Evolutionary conservation across 2,329 filamentous ascomycete genomes (phyloP).

Genomic region (Fusarium fujikuroi): DNA sequence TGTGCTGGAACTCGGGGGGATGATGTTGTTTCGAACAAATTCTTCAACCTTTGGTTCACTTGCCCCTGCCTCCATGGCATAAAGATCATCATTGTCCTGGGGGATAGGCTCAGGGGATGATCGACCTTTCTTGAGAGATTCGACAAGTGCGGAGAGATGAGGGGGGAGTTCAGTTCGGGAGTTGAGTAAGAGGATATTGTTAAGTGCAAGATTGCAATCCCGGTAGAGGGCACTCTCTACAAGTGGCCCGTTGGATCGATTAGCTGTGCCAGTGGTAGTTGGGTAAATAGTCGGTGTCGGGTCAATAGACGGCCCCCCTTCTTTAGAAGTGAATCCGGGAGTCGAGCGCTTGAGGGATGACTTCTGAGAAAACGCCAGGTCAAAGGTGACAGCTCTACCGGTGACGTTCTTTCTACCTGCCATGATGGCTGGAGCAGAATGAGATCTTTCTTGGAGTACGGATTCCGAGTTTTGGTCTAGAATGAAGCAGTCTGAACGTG

Average conservation of each 20-base stretch:
- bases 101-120: neutral
- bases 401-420: neutral
- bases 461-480: neutral
- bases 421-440: slow-evolving; percentile 8
- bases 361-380: neutral
- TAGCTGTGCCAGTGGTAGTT: neutral
- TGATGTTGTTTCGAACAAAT: neutral
- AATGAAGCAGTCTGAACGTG: neutral
- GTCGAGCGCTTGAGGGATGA: neutral
- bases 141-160: neutral
- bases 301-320: neutral
- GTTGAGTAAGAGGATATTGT: slow-evolving; percentile 1
- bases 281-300: neutral
- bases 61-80: neutral
- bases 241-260: neutral
- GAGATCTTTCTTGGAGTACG: neutral
- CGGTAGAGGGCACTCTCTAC: slow-evolving; percentile 7
- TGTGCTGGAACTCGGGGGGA: neutral
- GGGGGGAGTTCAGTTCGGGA: neutral
- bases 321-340: neutral
- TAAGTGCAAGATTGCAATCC: neutral
- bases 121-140: neutral
- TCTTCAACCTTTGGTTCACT: slow-evolving; percentile 2
- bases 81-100: neutral
- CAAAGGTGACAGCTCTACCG: neutral